A percentile compares a stretch with the other conserved stretches of the same genome.
Evolutionary conservation across 2,329 filamentous ascomycete species (phyloP).

Genomic region (Coccinonectria pachysandricola): DNA sequence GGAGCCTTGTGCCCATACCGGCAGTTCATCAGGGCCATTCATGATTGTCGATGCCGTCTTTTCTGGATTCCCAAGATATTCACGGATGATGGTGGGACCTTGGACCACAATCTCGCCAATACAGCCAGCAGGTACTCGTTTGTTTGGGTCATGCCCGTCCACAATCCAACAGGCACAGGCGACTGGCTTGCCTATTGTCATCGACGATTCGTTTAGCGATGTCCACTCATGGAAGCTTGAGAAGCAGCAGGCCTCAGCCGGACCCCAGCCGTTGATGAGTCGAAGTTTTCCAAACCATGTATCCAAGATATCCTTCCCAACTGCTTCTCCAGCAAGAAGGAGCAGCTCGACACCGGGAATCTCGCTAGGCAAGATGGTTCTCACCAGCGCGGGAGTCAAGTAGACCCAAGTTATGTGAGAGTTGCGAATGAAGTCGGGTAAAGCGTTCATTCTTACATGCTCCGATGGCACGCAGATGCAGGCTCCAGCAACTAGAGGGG

Average conservation of each 20-base stretch:
- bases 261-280: slow-evolving; percentile 7
- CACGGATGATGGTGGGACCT: slow-evolving; percentile 31
- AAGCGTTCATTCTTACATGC: background rate
- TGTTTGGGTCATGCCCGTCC: slow-evolving; percentile 3
- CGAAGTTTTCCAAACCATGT: slow-evolving; percentile 4
- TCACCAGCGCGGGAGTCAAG: slow-evolving; percentile 1
- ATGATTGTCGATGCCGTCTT: slow-evolving; percentile 1
- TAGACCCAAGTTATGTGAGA: background rate
- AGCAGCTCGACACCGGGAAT: slow-evolving; percentile 2
- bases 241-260: slow-evolving; percentile 6
- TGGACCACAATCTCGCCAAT: slow-evolving; percentile 10
- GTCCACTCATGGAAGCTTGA: slow-evolving; percentile 4
- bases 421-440: slow-evolving; percentile 1
- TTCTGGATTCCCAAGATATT: slow-evolving; percentile 31
- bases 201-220: slow-evolving; percentile 1
- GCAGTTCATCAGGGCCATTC: background rate
- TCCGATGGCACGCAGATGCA: slow-evolving; percentile 2
- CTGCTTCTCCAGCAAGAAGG: slow-evolving; percentile 6
- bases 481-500: slow-evolving; percentile 1
- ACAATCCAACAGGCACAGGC: slow-evolving; percentile 8
- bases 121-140: slow-evolving; percentile 6
- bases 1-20: background rate
- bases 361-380: slow-evolving; percentile 1
- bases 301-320: slow-evolving; percentile 4
- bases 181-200: slow-evolving; percentile 4